Conservation (phyloP, 2,329 filamentous ascomycete genomes). For the Aspergillus latus region DNA sequence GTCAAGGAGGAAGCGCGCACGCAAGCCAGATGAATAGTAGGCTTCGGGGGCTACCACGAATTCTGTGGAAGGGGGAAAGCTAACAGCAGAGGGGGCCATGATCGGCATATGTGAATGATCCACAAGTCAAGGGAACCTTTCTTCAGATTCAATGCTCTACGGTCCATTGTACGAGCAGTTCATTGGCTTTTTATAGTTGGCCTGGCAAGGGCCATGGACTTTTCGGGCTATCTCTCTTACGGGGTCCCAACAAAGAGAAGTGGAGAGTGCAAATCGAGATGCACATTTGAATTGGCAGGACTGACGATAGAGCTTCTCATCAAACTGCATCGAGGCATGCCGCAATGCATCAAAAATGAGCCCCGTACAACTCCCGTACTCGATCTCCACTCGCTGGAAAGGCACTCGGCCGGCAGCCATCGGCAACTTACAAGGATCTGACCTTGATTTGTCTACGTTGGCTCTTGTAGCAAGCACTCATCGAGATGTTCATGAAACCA, state of each 20-base stretch:
- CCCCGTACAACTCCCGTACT: conserved; percentile 4
- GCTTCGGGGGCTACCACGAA: conserved; percentile 9
- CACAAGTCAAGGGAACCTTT: background rate
- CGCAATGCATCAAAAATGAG: conserved; percentile 8
- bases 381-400: conserved; percentile 10
- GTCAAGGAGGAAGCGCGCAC: conserved; percentile 13
- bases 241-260: conserved; percentile 1
- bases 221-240: background rate
- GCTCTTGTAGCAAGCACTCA: background rate
- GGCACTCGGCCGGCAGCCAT: conserved; percentile 1
- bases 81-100: conserved; percentile 12
- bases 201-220: background rate
- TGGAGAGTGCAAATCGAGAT: conserved; percentile 2
- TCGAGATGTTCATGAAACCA: conserved; percentile 2
- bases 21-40: conserved; percentile 16
- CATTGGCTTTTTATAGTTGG: conserved; percentile 10
- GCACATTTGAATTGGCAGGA: conserved; percentile 7
- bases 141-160: background rate
- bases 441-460: conserved; percentile 5
- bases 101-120: conserved; percentile 7
- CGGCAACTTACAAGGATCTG: conserved; percentile 11
- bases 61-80: conserved; percentile 1
- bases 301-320: background rate
- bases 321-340: conserved; percentile 5
- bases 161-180: background rate